A percentile compares a stretch with the other conserved stretches of the same genome.
These are phyloP conservation scores for Tinospora cordifolia DNA, from an alignment of 164 flowering plant genomes.

Conservation along the genomic window DNA sequence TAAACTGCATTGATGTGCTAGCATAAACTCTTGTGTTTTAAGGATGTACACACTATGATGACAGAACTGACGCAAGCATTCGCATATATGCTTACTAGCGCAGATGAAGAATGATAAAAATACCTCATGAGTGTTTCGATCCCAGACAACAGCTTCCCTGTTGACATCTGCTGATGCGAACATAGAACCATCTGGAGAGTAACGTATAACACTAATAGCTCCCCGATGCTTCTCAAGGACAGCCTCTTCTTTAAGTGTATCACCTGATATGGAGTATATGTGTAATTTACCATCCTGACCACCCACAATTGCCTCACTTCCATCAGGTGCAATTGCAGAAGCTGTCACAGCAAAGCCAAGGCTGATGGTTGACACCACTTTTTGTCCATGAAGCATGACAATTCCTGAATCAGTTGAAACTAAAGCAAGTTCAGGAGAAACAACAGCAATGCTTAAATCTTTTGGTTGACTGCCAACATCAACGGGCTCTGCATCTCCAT, in stretches of 20 bases:
- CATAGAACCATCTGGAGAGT: slow-evolving; percentile 89
- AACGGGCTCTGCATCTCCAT: slow-evolving; percentile 56
- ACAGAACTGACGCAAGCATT: background rate
- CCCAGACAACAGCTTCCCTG: slow-evolving; percentile 95
- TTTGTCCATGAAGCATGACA: slow-evolving; percentile 60
- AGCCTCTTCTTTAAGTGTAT: slow-evolving; percentile 65
- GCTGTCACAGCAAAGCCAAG: slow-evolving; percentile 80
- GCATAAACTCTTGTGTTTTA: background rate
- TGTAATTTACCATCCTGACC: slow-evolving; percentile 91
- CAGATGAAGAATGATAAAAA: background rate
- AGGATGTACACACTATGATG: background rate
- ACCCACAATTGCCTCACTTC: slow-evolving; percentile 83
- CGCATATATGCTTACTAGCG: background rate
- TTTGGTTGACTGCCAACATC: slow-evolving; percentile 86
- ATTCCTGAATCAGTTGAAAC: slow-evolving; percentile 76
- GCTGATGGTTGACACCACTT: slow-evolving; percentile 54
- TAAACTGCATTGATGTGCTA: background rate
- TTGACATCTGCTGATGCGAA: slow-evolving; percentile 85
- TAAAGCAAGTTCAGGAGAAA: slow-evolving; percentile 57
- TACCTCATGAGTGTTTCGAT: slow-evolving; percentile 74
- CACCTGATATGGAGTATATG: slow-evolving; percentile 63
- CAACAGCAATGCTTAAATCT: slow-evolving; percentile 63
- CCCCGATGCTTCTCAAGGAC: slow-evolving; percentile 93
- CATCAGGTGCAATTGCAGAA: slow-evolving; percentile 73
- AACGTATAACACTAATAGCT: slow-evolving; percentile 70